Percentiles rank a stretch among this genome's conserved stretches.
phyloP scores from a whole-genome alignment of 768 basidiomycete species.

The Boletus reticuloceps region DNA sequence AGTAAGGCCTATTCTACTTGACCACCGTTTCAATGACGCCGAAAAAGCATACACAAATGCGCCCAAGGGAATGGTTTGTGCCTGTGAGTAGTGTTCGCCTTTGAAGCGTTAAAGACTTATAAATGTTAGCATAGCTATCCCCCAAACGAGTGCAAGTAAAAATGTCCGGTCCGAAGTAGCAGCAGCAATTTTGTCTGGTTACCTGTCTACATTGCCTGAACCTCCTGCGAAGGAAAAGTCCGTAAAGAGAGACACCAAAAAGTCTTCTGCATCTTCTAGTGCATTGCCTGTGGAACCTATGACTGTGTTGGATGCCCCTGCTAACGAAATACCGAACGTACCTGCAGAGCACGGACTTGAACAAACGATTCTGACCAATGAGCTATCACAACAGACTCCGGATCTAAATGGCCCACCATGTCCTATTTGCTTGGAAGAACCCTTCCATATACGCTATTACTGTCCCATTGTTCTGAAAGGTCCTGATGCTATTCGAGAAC shows the following conservation, averaged over 20 bases:
- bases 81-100: conserved; percentile 13
- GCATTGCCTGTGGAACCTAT: not conserved
- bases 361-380: not conserved
- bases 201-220: not conserved
- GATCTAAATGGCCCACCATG: conserved; percentile 28
- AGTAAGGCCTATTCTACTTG: conserved; percentile 6
- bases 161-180: conserved; percentile 15
- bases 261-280: not conserved
- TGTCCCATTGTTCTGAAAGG: conserved; percentile 51
- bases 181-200: conserved; percentile 17
- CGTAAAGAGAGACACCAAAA: conserved; percentile 8
- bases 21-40: conserved; percentile 3
- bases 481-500: conserved; percentile 40
- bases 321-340: not conserved
- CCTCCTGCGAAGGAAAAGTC: conserved; percentile 8
- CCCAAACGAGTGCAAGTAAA: conserved; percentile 16
- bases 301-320: not conserved
- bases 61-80: conserved; percentile 4
- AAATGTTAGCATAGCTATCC: conserved; percentile 22
- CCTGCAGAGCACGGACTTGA: not conserved
- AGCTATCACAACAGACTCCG: not conserved
- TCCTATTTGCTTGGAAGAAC: conserved; percentile 43
- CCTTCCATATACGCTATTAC: conserved; percentile 46
- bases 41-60: conserved; percentile 3
- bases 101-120: conserved; percentile 13